A percentile compares a stretch with the other conserved stretches of the same genome.
These are phyloP conservation scores for Narthecium ossifragum DNA, from an alignment of 106 monocot genomes.

Conservation along the genomic window DNA sequence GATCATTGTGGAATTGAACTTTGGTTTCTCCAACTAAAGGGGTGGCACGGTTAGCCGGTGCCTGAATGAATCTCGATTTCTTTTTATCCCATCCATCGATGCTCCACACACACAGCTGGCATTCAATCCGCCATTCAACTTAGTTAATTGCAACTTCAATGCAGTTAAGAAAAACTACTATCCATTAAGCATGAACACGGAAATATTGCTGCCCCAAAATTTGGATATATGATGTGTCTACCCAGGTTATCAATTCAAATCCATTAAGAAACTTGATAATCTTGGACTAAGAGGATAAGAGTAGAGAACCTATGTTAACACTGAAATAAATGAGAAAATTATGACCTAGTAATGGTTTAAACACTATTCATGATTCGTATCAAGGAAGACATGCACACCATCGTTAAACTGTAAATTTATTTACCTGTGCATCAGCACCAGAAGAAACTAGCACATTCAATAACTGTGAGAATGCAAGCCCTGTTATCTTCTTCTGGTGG, in stretches of 20 bases:
- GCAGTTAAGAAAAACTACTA: not conserved
- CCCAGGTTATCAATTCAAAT: too few species aligned
- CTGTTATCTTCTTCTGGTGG: conserved; percentile 75
- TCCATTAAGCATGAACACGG: too few species aligned
- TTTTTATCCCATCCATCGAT: conserved; percentile 98
- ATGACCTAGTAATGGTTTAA: too few species aligned
- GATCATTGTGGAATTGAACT: conserved; percentile 99
- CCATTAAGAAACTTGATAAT: too few species aligned
- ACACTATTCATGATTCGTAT: too few species aligned
- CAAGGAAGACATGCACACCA: too few species aligned
- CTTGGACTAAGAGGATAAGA: too few species aligned
- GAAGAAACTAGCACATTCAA: conserved; percentile 86
- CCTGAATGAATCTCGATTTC: conserved; percentile 77
- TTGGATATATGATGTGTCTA: too few species aligned
- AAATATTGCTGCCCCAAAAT: too few species aligned
- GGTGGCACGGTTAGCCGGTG: conserved; percentile 45
- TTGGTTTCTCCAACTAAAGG: conserved; percentile 85
- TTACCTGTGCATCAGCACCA: conserved; percentile 95
- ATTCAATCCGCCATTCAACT: not conserved
- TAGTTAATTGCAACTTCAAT: not conserved
- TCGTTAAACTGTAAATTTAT: too few species aligned
- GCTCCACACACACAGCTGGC: conserved; percentile 95
- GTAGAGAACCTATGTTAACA: too few species aligned
- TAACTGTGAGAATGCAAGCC: conserved; percentile 89
- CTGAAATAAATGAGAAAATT: too few species aligned